Evolutionary conservation across 257 asterid genomes (phyloP).

Genomic region (Striga asiatica): DNA sequence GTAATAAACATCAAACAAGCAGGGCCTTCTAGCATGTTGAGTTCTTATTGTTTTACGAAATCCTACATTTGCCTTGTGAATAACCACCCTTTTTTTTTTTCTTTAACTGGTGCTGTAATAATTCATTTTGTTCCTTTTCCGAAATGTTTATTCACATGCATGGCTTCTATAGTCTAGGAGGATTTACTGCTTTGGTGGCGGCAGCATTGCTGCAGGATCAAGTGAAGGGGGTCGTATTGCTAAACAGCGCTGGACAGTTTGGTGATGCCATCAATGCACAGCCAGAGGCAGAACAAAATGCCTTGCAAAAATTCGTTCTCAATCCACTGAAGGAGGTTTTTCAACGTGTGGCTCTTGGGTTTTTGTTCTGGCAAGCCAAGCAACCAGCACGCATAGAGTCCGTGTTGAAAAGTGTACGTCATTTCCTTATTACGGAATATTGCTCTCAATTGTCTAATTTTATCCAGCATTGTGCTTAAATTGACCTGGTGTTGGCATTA

Average conservation of each 20-base stretch:
- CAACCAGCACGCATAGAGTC: slow-evolving; percentile 83
- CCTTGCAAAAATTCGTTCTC: slow-evolving; percentile 37
- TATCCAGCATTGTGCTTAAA: too few relatives aligned
- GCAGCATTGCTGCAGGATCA: slow-evolving; percentile 57
- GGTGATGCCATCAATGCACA: slow-evolving; percentile 38
- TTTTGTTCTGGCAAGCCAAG: slow-evolving; percentile 95
- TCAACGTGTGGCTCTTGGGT: slow-evolving; percentile 72
- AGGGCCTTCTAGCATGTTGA: too few relatives aligned
- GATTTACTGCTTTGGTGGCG: slow-evolving; percentile 80
- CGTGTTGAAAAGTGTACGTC: slow-evolving; percentile 65
- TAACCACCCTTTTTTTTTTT: background rate
- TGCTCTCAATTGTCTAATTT: too few relatives aligned
- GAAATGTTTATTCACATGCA: background rate
- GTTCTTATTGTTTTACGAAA: too few relatives aligned
- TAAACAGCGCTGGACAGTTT: slow-evolving; percentile 87
- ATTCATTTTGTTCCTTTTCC: background rate
- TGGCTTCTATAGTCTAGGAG: slow-evolving; percentile 60
- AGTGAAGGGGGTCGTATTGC: slow-evolving; percentile 68
- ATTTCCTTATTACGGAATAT: background rate
- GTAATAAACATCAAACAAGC: too few relatives aligned
- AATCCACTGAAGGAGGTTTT: slow-evolving; percentile 70
- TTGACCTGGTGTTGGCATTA: too few relatives aligned
- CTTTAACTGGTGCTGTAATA: background rate
- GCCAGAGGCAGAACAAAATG: slow-evolving; percentile 42
- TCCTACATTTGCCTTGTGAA: too few relatives aligned